Evolutionary conservation across 176 grass and related monocot genomes (phyloP).

Genomic region (Bonia amplexicaulis): DNA sequence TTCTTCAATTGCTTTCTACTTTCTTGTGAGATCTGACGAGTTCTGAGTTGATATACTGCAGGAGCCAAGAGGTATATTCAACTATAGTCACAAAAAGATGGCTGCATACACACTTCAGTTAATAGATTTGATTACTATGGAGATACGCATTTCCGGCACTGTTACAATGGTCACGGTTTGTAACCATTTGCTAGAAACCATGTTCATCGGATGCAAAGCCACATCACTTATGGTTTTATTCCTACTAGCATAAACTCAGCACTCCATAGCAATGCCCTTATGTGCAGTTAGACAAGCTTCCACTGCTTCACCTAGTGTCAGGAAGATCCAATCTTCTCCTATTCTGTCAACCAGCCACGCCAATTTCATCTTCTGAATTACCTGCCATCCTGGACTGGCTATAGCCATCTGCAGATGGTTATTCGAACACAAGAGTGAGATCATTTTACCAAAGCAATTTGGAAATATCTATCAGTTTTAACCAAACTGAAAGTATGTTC

Average conservation of each 20-base stretch:
- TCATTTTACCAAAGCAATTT: not conserved
- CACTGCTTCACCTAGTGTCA: constrained; percentile 80
- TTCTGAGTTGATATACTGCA: not conserved
- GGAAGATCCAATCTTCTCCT: constrained; percentile 72
- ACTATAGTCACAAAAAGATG: constrained; percentile 4
- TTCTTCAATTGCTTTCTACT: not conserved
- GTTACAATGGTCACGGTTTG: not conserved
- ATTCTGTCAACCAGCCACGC: constrained; percentile 46
- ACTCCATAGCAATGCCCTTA: constrained; percentile 35
- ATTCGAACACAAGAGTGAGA: not conserved
- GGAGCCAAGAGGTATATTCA: not conserved
- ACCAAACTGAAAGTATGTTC: not conserved
- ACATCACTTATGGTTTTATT: constrained; percentile 30
- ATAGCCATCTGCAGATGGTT: constrained; percentile 53
- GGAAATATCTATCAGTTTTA: not conserved
- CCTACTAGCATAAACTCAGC: not conserved
- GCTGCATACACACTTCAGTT: not conserved
- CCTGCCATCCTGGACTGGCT: constrained; percentile 68
- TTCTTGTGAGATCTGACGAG: not conserved
- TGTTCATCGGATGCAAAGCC: constrained; percentile 23
- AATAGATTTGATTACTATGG: not conserved
- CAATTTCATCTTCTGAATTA: constrained; percentile 93
- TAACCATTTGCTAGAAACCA: constrained; percentile 15
- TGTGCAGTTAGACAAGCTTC: constrained; percentile 51
- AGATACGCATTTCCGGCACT: not conserved